Evolutionary conservation across 2,329 filamentous ascomycete genomes (phyloP).

Genomic region (Ophiostoma sp.): DNA sequence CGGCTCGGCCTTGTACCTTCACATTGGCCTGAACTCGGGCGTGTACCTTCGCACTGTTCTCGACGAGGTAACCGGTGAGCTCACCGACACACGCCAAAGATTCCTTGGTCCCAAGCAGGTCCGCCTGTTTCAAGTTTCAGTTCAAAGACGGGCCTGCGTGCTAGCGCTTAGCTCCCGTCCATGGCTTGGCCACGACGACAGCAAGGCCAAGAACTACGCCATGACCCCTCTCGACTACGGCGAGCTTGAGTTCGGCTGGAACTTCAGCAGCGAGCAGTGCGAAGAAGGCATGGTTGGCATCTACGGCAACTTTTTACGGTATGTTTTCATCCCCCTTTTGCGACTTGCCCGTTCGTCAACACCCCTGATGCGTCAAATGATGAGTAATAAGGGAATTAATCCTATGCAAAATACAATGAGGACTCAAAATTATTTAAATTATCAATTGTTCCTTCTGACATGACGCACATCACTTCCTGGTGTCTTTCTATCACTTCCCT

Average conservation of each 20-base stretch:
- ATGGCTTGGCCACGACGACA: slow-evolving; percentile 93
- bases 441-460: slow-evolving; percentile 98
- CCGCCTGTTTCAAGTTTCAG: slow-evolving; percentile 83
- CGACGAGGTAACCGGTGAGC: slow-evolving; percentile 90
- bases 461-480: slow-evolving; percentile 29
- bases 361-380: slow-evolving; percentile 40
- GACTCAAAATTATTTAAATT: slow-evolving; percentile 48
- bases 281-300: slow-evolving; percentile 92
- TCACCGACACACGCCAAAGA: slow-evolving; percentile 89
- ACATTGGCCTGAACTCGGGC: slow-evolving; percentile 92
- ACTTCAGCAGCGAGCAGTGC: slow-evolving; percentile 92
- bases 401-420: slow-evolving; percentile 52
- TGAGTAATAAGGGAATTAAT: slow-evolving; percentile 50
- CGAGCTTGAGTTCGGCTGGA: slow-evolving; percentile 88
- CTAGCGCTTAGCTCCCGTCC: slow-evolving; percentile 85
- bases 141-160: slow-evolving; percentile 77
- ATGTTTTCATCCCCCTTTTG: slow-evolving; percentile 35
- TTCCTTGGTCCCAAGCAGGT: slow-evolving; percentile 90
- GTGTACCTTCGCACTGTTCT: slow-evolving; percentile 93
- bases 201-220: slow-evolving; percentile 80
- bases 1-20: slow-evolving; percentile 82
- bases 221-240: slow-evolving; percentile 87
- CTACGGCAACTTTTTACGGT: slow-evolving; percentile 82
- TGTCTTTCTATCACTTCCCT: slow-evolving; percentile 17
- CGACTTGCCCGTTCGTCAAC: slow-evolving; percentile 22